Conservation (phyloP, 257 asterid genomes). For the Ehretia macrophylla region DNA sequence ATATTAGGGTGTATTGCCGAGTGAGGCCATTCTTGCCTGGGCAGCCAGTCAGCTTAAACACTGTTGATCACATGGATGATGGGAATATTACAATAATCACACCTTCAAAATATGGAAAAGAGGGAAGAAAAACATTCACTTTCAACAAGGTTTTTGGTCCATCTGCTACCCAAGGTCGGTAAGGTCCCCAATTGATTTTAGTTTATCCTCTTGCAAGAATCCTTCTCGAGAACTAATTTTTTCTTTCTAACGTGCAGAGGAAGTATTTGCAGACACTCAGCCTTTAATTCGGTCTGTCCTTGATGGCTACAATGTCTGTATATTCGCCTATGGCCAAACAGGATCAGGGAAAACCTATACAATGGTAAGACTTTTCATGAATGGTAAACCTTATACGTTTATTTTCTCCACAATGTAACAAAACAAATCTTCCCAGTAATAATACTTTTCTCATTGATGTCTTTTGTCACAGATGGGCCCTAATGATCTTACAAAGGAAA, state of each 20-base stretch:
- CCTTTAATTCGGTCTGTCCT: slow-evolving; percentile 88
- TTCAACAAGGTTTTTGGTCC: slow-evolving; percentile 83
- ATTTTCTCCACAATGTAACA: too few species aligned
- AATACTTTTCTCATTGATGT: background rate
- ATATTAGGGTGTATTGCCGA: slow-evolving; percentile 86
- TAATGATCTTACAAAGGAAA: slow-evolving; percentile 48
- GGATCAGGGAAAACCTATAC: slow-evolving; percentile 91
- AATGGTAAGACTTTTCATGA: slow-evolving; percentile 47
- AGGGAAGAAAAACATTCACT: slow-evolving; percentile 60
- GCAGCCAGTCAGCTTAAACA: slow-evolving; percentile 34
- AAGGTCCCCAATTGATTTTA: slow-evolving; percentile 25
- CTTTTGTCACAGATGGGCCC: slow-evolving; percentile 58
- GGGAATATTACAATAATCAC: slow-evolving; percentile 48
- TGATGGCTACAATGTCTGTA: slow-evolving; percentile 87
- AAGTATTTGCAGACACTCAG: slow-evolving; percentile 75
- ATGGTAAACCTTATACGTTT: background rate
- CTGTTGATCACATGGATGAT: slow-evolving; percentile 56
- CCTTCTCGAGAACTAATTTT: slow-evolving; percentile 7
- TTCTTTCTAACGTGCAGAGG: slow-evolving; percentile 38
- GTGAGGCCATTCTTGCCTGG: slow-evolving; percentile 73
- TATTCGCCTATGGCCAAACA: slow-evolving; percentile 95
- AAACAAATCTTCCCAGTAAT: background rate
- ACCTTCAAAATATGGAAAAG: slow-evolving; percentile 66
- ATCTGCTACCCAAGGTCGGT: slow-evolving; percentile 76
- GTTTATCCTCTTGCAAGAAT: slow-evolving; percentile 1